These are phyloP conservation scores for Termitomyces titanicus DNA, from an alignment of 768 basidiomycete species.

Conservation along the genomic window DNA sequence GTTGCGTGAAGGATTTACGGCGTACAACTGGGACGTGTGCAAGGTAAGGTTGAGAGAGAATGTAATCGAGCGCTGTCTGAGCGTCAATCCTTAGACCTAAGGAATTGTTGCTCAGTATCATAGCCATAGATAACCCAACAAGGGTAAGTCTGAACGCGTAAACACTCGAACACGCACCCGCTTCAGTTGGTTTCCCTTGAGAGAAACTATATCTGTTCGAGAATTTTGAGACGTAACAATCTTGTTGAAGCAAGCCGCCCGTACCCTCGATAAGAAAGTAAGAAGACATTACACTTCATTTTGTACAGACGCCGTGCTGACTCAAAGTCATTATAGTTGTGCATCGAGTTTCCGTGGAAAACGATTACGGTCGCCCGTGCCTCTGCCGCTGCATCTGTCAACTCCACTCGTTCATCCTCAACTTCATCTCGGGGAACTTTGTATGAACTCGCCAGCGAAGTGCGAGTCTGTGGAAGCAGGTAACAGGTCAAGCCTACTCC, in stretches of 20 bases:
- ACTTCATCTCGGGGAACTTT: not conserved
- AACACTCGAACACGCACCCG: constrained; percentile 59
- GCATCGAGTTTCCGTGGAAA: constrained; percentile 83
- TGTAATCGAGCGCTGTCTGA: constrained; percentile 71
- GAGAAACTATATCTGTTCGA: constrained; percentile 68
- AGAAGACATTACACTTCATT: constrained; percentile 80
- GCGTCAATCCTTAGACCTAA: constrained; percentile 75
- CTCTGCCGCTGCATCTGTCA: constrained; percentile 14
- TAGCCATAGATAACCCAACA: not conserved
- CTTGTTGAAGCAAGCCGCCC: constrained; percentile 18
- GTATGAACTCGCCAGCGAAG: constrained; percentile 1
- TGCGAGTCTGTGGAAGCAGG: constrained; percentile 12
- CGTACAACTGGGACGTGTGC: constrained; percentile 57
- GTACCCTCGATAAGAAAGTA: constrained; percentile 86
- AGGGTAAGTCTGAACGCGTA: too few relatives aligned
- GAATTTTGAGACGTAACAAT: not conserved
- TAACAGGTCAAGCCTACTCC: constrained; percentile 13
- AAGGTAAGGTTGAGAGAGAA: constrained; percentile 53
- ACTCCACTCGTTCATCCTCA: constrained; percentile 9
- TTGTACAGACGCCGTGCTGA: constrained; percentile 62
- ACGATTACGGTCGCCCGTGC: constrained; percentile 73
- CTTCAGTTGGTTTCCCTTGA: constrained; percentile 76
- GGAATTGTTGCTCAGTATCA: not conserved
- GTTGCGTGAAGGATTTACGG: not conserved
- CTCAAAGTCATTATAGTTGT: constrained; percentile 71